Conservation (phyloP, 116 monocot genomes). For the Dioscorea cayenensis region DNA sequence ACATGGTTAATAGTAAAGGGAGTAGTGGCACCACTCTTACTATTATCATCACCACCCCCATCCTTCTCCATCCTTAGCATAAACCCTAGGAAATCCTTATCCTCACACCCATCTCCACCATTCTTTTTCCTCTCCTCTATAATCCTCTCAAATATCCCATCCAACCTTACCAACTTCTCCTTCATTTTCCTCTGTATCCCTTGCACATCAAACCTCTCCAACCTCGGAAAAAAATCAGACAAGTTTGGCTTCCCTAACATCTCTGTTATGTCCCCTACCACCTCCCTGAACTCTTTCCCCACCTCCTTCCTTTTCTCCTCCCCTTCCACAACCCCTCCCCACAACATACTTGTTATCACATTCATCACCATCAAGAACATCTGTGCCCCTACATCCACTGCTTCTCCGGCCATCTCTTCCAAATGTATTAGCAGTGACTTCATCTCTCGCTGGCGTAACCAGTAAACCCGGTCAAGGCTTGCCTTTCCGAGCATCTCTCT, state of each 20-base stretch:
- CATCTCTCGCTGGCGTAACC: conserved; percentile 3
- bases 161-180: background rate
- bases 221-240: conserved; percentile 27
- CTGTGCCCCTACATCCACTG: background rate
- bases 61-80: conserved; percentile 7
- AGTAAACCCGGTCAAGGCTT: background rate
- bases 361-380: background rate
- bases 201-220: conserved; percentile 23
- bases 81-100: conserved; percentile 13
- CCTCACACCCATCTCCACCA: background rate
- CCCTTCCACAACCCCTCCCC: conserved; percentile 1
- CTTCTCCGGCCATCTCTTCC: background rate
- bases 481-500: conserved; percentile 1
- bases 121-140: background rate
- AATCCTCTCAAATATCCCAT: conserved; percentile 5
- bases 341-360: conserved; percentile 8
- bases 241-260: conserved; percentile 15
- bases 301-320: background rate
- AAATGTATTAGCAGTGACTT: background rate
- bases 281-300: conserved; percentile 7
- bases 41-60: background rate
- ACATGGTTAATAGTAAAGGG: conserved; percentile 9
- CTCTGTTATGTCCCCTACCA: background rate
- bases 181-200: conserved; percentile 5
- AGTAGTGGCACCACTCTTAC: background rate